These are phyloP conservation scores for Metschnikowia lachancei DNA, from an alignment of 805 yeast species.

Conservation along the genomic window DNA sequence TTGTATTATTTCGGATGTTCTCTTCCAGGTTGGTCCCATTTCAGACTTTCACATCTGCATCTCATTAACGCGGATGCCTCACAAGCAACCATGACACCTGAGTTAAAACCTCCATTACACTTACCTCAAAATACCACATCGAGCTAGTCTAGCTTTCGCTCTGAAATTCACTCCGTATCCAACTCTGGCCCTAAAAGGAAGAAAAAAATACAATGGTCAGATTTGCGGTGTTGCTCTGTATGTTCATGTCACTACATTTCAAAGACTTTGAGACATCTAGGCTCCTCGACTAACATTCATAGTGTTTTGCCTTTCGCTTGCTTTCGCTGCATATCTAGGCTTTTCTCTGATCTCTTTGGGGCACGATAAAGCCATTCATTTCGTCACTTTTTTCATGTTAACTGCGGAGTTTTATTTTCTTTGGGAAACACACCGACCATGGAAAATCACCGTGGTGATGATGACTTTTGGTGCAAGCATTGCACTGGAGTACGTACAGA, in stretches of 20 bases:
- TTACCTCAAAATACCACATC: too few species aligned
- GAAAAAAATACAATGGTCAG: conserved; percentile 5
- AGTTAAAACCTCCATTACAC: too few species aligned
- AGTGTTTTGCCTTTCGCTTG: conserved; percentile 30
- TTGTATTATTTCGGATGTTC: too few species aligned
- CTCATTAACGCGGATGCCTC: too few species aligned
- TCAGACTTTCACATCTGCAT: too few species aligned
- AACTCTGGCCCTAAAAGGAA: background rate
- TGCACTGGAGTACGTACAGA: conserved; percentile 52
- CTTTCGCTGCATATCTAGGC: conserved; percentile 46
- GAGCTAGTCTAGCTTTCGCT: too few species aligned
- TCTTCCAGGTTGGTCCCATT: too few species aligned
- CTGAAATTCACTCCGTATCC: background rate
- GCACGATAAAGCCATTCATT: conserved; percentile 54
- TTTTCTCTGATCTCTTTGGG: conserved; percentile 46
- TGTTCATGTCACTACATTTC: background rate
- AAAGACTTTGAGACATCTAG: background rate
- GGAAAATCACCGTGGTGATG: conserved; percentile 29
- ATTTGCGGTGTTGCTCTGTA: conserved; percentile 8
- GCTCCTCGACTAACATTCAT: conserved; percentile 8
- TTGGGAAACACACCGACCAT: conserved; percentile 31
- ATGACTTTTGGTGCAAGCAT: conserved; percentile 50
- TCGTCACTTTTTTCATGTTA: conserved; percentile 43
- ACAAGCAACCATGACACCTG: too few species aligned
- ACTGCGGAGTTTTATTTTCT: conserved; percentile 49